Conservation (phyloP, 2,329 filamentous ascomycete species). For the Orbilia oligospora region DNA sequence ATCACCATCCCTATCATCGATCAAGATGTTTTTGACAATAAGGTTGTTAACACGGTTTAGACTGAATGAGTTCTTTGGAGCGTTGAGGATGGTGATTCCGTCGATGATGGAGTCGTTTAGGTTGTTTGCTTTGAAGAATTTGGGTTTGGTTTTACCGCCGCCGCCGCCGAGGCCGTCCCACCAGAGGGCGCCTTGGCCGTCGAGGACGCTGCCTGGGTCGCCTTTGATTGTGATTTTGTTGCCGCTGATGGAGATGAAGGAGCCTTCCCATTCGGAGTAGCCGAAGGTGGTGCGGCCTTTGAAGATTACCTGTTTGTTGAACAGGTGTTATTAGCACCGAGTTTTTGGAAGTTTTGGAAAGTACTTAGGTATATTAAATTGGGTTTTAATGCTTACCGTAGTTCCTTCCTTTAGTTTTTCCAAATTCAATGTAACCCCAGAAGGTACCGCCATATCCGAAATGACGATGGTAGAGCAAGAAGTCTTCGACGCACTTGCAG, state of each 20-base stretch:
- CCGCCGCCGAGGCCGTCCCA: slow-evolving; percentile 76
- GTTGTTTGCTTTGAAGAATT: slow-evolving; percentile 70
- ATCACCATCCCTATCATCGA: slow-evolving; percentile 74
- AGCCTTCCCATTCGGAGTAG: slow-evolving; percentile 77
- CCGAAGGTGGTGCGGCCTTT: slow-evolving; percentile 76
- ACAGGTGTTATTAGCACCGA: background rate
- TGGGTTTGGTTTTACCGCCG: slow-evolving; percentile 76
- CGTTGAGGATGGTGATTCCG: slow-evolving; percentile 71
- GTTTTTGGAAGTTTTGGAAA: background rate
- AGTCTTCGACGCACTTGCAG: slow-evolving; percentile 70
- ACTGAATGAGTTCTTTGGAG: slow-evolving; percentile 72
- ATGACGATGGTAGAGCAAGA: slow-evolving; percentile 73
- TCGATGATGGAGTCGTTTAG: slow-evolving; percentile 71
- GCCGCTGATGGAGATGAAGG: slow-evolving; percentile 75
- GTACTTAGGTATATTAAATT: no score
- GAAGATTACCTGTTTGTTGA: slow-evolving; percentile 71
- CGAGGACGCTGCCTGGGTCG: slow-evolving; percentile 71
- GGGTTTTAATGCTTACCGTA: no score
- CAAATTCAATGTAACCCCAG: slow-evolving; percentile 74
- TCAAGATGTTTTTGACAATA: slow-evolving; percentile 70
- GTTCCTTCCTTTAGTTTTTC: slow-evolving; percentile 71
- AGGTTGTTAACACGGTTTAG: slow-evolving; percentile 69
- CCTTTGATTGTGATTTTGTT: slow-evolving; percentile 72
- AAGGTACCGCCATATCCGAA: slow-evolving; percentile 72
- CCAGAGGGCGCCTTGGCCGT: slow-evolving; percentile 73